Base-by-base conservation (phyloP, 2,329 filamentous ascomycete species). In the Penicillium sp. region DNA sequence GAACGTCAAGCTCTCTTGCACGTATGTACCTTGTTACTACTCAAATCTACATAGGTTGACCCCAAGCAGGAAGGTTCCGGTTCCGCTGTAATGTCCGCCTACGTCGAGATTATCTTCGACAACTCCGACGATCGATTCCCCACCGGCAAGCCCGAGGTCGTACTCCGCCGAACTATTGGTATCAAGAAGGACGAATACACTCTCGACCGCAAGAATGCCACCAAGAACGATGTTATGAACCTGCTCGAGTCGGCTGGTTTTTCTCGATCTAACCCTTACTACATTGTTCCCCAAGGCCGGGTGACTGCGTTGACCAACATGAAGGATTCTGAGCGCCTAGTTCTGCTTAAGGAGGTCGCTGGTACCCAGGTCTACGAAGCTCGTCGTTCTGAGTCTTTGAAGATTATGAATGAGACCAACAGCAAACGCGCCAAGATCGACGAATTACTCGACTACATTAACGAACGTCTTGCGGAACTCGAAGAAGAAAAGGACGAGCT, bases 121-220 rank as follows among this genome's bases (percentile, higher is more conserved):
- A 99, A 99, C 72, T 90, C 85, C 66, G 93, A 99, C 72, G 91
- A 95, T 65, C 90, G 94, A 65, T 97, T 99, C 68, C 91, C 91
- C 35, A 97, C 91, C 10, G 90, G 90, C 64, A 94, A 91, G 69
- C 88, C 91, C 57, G 93, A 99, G 72, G 85, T 97, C 46, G 87
- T 94, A 40, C 79, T 99, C 55, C 89, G 95, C 59, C 89, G 94
- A 42, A 97, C 94, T 0, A 99, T 99, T 72, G 94, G 93, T 50
- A 81, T 93, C 60, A 97, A 99, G 77, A 99, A 99, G 77, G 94
- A 99, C 72, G 94, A 99, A 78, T 99, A 97, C 73, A 96, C 93
- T 1, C 84, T 99, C 31, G 94, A 99, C 75, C 90, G 92, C 71
- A 99, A 97, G 78, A 96, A 96, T 63, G 90, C 92, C 34, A 96